A percentile compares a stretch with the other conserved stretches of the same genome.
Conservation (phyloP, 225 moss, liverwort and hornwort species). For the Physcomitrium patens region DNA sequence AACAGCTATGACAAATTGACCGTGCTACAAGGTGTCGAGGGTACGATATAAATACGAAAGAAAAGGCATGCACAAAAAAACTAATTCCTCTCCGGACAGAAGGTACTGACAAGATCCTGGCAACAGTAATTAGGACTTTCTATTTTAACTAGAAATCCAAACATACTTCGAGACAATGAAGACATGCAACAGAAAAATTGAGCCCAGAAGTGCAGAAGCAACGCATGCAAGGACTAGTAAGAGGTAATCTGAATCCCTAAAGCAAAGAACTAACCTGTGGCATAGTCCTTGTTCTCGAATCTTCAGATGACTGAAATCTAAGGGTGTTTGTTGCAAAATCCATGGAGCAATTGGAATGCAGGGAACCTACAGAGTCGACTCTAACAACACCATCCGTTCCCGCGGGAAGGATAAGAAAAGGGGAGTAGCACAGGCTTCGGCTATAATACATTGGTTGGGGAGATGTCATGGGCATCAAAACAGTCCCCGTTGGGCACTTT, state of each 20-base stretch:
- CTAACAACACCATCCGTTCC: constrained; percentile 37
- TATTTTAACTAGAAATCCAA: constrained; percentile 19
- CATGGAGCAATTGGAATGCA: constrained; percentile 48
- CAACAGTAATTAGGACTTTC: background rate
- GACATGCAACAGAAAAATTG: background rate
- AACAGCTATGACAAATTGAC: constrained; percentile 16
- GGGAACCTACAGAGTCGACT: constrained; percentile 41
- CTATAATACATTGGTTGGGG: constrained; percentile 40
- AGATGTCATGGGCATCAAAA: constrained; percentile 37
- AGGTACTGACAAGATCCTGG: constrained; percentile 18
- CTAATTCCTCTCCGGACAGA: constrained; percentile 17
- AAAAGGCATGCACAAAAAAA: constrained; percentile 21
- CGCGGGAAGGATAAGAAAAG: constrained; percentile 38
- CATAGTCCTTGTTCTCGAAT: constrained; percentile 24
- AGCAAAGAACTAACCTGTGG: constrained; percentile 36
- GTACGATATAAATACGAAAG: constrained; percentile 18
- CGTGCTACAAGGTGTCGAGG: constrained; percentile 8
- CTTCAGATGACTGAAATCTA: constrained; percentile 32
- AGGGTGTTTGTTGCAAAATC: constrained; percentile 46
- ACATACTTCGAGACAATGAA: constrained; percentile 14
- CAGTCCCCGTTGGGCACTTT: constrained; percentile 50
- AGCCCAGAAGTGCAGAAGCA: background rate
- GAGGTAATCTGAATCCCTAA: background rate
- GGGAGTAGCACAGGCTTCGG: constrained; percentile 31
- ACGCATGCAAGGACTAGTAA: background rate